Percentiles rank a stretch among this genome's conserved stretches.
Evolutionary conservation across 2,329 filamentous ascomycete genomes (phyloP).

Genomic region (Colletotrichum godetiae): DNA sequence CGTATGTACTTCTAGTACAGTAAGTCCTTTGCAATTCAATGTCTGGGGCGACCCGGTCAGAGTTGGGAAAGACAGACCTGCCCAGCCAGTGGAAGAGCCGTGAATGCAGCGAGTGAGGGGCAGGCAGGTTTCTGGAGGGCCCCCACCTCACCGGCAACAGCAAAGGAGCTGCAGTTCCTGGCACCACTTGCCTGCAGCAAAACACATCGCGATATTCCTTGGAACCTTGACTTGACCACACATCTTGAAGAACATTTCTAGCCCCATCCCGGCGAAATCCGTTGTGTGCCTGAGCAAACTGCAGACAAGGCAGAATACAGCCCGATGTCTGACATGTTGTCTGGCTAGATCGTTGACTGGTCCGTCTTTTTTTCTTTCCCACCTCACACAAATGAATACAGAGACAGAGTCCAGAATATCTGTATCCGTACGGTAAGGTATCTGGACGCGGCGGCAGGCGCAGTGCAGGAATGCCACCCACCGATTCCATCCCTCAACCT

Average conservation of each 20-base stretch:
- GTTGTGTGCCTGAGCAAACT: conserved; percentile 1
- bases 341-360: background rate
- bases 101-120: conserved; percentile 30
- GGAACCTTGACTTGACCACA: conserved; percentile 15
- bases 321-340: background rate
- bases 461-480: background rate
- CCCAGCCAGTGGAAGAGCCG: conserved; percentile 24
- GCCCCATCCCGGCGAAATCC: background rate
- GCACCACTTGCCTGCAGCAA: conserved; percentile 1
- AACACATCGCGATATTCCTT: background rate
- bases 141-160: conserved; percentile 33
- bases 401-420: too few species aligned
- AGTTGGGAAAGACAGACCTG: conserved; percentile 7
- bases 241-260: background rate
- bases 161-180: conserved; percentile 10
- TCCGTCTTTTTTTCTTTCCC: background rate
- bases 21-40: background rate
- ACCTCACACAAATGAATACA: background rate
- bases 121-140: conserved; percentile 10
- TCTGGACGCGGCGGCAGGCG: background rate
- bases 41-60: background rate
- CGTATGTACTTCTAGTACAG: background rate
- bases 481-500: conserved; percentile 1
- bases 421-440: background rate
- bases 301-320: background rate